phyloP scores from a whole-genome alignment of 805 yeast genomes.

The Saccharomycopsis fodiens region DNA sequence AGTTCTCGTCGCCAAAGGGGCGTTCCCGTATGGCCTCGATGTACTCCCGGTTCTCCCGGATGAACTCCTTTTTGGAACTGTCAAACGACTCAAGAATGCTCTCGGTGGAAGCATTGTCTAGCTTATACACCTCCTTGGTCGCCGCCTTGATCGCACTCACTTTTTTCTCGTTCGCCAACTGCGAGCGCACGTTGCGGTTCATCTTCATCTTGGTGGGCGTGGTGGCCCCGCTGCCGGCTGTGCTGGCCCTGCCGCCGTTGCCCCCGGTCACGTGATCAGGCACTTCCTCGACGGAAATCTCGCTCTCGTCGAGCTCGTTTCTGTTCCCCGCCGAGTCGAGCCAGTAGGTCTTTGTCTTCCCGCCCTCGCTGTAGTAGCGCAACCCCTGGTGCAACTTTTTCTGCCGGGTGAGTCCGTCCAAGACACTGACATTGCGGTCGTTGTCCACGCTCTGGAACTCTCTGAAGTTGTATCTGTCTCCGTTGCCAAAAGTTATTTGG shows the following conservation, averaged over 20 bases:
- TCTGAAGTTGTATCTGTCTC: slow-evolving; percentile 75
- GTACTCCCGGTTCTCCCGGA: slow-evolving; percentile 31
- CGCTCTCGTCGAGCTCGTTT: background rate
- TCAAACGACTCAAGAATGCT: slow-evolving; percentile 5
- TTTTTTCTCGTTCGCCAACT: slow-evolving; percentile 14
- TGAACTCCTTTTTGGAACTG: slow-evolving; percentile 26
- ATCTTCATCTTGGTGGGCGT: background rate
- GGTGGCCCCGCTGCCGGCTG: background rate
- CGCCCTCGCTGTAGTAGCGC: slow-evolving; percentile 51
- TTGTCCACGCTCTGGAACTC: slow-evolving; percentile 64
- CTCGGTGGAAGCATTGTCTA: slow-evolving; percentile 5
- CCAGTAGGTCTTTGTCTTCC: slow-evolving; percentile 85
- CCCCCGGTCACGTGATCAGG: background rate
- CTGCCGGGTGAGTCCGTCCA: slow-evolving; percentile 53
- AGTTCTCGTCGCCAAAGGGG: slow-evolving; percentile 34
- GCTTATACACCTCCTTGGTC: slow-evolving; percentile 13
- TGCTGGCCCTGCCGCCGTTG: background rate
- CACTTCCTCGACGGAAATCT: background rate
- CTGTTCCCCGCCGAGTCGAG: slow-evolving; percentile 28
- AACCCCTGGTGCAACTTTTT: slow-evolving; percentile 77
- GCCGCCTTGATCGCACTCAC: slow-evolving; percentile 12
- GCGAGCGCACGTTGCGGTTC: slow-evolving; percentile 13
- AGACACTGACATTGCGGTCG: slow-evolving; percentile 61
- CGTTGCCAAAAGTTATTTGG: slow-evolving; percentile 49
- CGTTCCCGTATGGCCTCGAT: slow-evolving; percentile 28